phyloP scores from a whole-genome alignment of 805 yeast genomes.

The Saccharomyces paradoxus region DNA sequence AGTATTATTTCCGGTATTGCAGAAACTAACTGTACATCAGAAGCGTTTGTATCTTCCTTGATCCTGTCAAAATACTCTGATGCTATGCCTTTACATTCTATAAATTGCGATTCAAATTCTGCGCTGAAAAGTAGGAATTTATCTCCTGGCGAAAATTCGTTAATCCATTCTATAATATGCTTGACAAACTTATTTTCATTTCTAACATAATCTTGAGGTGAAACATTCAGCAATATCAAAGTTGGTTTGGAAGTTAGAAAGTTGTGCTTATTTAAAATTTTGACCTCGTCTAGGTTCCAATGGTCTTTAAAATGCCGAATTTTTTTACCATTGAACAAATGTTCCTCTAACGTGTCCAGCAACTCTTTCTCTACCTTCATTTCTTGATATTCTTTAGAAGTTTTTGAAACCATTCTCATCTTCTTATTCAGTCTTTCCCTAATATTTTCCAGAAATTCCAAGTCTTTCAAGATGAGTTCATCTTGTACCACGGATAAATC shows the following conservation, averaged over 20 bases:
- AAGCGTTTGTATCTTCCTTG: slow-evolving; percentile 4
- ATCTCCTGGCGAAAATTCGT: slow-evolving; percentile 47
- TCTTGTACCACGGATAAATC: slow-evolving; percentile 70
- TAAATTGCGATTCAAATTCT: slow-evolving; percentile 35
- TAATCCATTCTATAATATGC: slow-evolving; percentile 61
- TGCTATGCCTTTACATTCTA: slow-evolving; percentile 20
- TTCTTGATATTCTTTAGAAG: slow-evolving; percentile 42
- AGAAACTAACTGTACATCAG: slow-evolving; percentile 32
- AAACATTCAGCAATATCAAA: slow-evolving; percentile 64
- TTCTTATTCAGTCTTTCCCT: slow-evolving; percentile 44
- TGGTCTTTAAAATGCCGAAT: slow-evolving; percentile 50
- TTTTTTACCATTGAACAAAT: slow-evolving; percentile 45
- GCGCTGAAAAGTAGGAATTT: slow-evolving; percentile 63
- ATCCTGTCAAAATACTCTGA: background rate
- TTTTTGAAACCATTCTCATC: slow-evolving; percentile 32
- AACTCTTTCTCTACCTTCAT: slow-evolving; percentile 34
- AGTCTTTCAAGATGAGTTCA: slow-evolving; percentile 69
- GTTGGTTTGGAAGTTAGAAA: slow-evolving; percentile 87
- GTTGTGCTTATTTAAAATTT: slow-evolving; percentile 59
- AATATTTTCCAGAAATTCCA: slow-evolving; percentile 56
- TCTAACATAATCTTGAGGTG: slow-evolving; percentile 55
- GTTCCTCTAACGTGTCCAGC: slow-evolving; percentile 36
- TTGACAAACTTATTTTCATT: slow-evolving; percentile 34
- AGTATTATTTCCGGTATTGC: slow-evolving; percentile 57
- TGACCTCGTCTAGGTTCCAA: slow-evolving; percentile 61